Evolutionary conservation across 345 rosid genomes (phyloP).

Genomic region (Eucalyptus rudis): DNA sequence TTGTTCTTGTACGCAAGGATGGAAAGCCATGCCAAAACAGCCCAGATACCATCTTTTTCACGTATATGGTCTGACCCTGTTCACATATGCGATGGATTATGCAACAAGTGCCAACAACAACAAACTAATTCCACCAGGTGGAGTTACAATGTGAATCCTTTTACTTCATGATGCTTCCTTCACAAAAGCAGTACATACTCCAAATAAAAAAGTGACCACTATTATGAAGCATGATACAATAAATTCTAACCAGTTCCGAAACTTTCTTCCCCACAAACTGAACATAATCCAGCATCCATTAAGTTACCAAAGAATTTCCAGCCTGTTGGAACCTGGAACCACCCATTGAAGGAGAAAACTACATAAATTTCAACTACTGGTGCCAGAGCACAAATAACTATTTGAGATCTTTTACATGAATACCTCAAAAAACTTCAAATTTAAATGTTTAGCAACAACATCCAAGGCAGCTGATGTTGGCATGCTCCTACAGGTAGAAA

Average conservation of each 20-base stretch:
- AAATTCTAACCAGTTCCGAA: conserved; percentile 85
- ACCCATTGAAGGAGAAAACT: not conserved
- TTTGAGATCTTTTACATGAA: not conserved
- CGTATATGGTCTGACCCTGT: conserved; percentile 97
- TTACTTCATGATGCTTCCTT: not conserved
- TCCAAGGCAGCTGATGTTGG: conserved; percentile 99
- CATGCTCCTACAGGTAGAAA: conserved; percentile 76
- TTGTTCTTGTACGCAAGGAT: conserved; percentile 82
- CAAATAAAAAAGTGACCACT: not conserved
- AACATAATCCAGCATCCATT: conserved; percentile 98
- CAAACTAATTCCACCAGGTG: not conserved
- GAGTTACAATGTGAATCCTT: not conserved
- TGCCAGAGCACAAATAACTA: not conserved
- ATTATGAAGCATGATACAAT: not conserved
- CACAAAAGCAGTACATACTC: not conserved
- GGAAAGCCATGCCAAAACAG: conserved; percentile 97
- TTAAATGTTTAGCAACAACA: conserved; percentile 80
- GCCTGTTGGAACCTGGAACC: conserved; percentile 85
- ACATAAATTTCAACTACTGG: not conserved
- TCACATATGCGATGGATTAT: not conserved
- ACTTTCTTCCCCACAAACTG: conserved; percentile 98
- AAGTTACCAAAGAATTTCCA: conserved; percentile 99
- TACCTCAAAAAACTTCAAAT: conserved; percentile 97
- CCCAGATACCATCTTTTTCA: conserved; percentile 99
- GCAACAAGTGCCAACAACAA: not conserved